A percentile compares a stretch with the other conserved stretches of the same genome.
These are phyloP conservation scores for Nakaseomyces bracarensis DNA, from an alignment of 1,139 yeast genomes.

Conservation along the genomic window DNA sequence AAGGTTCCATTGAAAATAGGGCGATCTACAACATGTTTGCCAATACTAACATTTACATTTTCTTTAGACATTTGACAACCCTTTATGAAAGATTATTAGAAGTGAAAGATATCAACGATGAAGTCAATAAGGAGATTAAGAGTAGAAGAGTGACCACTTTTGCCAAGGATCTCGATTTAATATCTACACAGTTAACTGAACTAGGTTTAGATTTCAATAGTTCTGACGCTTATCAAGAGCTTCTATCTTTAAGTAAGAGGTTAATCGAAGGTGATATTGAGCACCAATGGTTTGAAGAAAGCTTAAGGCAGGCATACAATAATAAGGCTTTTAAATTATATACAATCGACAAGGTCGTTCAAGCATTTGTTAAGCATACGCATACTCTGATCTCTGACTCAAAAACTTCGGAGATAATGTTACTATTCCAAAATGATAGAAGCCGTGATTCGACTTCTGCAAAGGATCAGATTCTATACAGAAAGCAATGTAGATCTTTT, in stretches of 20 bases:
- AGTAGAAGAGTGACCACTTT: slow-evolving; percentile 64
- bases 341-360: slow-evolving; percentile 88
- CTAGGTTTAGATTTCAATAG: slow-evolving; percentile 64
- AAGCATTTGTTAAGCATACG: slow-evolving; percentile 81
- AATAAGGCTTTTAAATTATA: slow-evolving; percentile 88
- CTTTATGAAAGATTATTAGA: slow-evolving; percentile 73
- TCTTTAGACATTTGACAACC: slow-evolving; percentile 78
- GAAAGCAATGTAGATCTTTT: slow-evolving; percentile 76
- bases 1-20: slow-evolving; percentile 30
- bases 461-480: slow-evolving; percentile 80
- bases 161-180: slow-evolving; percentile 78
- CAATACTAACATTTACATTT: slow-evolving; percentile 85
- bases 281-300: slow-evolving; percentile 92
- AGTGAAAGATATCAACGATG: slow-evolving; percentile 58
- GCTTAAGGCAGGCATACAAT: slow-evolving; percentile 88
- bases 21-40: slow-evolving; percentile 68
- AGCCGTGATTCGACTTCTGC: slow-evolving; percentile 50
- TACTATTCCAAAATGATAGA: slow-evolving; percentile 77
- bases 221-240: slow-evolving; percentile 67
- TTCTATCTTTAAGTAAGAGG: slow-evolving; percentile 61
- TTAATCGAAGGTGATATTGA: slow-evolving; percentile 87
- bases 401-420: slow-evolving; percentile 74
- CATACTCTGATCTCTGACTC: slow-evolving; percentile 70
- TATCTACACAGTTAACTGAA: slow-evolving; percentile 75
- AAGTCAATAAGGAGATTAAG: slow-evolving; percentile 63